Conservation (phyloP, 2,329 filamentous ascomycete genomes). For the Berkeleyomyces basicola region DNA sequence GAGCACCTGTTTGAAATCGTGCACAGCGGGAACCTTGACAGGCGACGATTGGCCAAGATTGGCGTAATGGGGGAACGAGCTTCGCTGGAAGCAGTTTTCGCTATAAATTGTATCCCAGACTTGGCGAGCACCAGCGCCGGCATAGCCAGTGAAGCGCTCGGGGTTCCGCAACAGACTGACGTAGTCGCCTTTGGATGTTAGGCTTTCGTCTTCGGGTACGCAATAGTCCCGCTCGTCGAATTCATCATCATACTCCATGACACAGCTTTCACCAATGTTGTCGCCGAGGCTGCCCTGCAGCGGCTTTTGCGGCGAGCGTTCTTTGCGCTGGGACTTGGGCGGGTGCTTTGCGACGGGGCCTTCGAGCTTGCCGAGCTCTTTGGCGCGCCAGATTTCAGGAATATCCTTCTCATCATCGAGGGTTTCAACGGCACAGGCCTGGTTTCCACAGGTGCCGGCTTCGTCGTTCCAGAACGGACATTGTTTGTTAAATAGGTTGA, state of each 20-base stretch:
- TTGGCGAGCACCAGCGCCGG: constrained; percentile 66
- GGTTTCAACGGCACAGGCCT: constrained; percentile 88
- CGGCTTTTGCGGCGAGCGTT: constrained; percentile 49
- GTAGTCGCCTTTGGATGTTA: constrained; percentile 71
- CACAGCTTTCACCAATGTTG: constrained; percentile 82
- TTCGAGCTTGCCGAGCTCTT: constrained; percentile 80
- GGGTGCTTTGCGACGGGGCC: constrained; percentile 86
- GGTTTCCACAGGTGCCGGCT: constrained; percentile 88
- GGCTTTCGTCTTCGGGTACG: constrained; percentile 83
- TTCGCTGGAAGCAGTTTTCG: constrained; percentile 82
- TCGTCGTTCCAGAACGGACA: constrained; percentile 96
- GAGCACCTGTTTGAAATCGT: constrained; percentile 45
- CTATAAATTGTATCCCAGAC: constrained; percentile 96
- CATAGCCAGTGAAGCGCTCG: constrained; percentile 72
- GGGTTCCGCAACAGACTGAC: constrained; percentile 17
- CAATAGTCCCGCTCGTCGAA: constrained; percentile 96
- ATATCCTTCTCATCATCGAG: constrained; percentile 92
- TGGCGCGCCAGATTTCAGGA: constrained; percentile 75
- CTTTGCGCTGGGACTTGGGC: constrained; percentile 52
- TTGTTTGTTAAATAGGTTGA: constrained; percentile 86
- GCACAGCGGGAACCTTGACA: constrained; percentile 35
- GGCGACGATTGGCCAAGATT: constrained; percentile 29
- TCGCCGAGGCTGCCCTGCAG: constrained; percentile 72
- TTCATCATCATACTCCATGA: constrained; percentile 93
- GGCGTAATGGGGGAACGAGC: constrained; percentile 44